Evolutionary conservation across 2,329 filamentous ascomycete species (phyloP), one percentile per base, ranked within the genome.

Genomic region (Acrodontium crateriforme): DNA sequence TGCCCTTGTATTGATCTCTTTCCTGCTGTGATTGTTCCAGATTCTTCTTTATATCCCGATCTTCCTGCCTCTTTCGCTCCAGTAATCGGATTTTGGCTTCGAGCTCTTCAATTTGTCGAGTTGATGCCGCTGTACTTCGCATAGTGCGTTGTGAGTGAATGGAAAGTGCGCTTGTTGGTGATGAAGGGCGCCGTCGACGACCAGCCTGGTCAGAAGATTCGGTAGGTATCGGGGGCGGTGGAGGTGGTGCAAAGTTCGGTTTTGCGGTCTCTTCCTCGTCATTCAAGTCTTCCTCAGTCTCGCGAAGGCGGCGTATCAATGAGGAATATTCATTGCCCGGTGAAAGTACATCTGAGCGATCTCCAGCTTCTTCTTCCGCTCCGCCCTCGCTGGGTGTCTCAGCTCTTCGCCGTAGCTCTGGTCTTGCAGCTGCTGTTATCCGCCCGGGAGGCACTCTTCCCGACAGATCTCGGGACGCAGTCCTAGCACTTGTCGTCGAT

Each of bases 11-110:
- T 39, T 77, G 78, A 46, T 87, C 79, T 16, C 74, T 67, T 44
- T 91, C 81, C 11, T 70, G 65, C 47, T 85, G 75, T 10, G 85
- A 57, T 39, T 77, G 74, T 31, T 92, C 80, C 25, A 93, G 54
- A 9, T 67, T 69, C 47, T 87, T 84, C 28, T 93, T 54, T 48
- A 82, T 81, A 42, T 94, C 85, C 12, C 83, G 71, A 46, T 93
- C 83, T 38, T 95, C 87, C 9, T 69, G 50, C 31, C 83, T 66
- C 53, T 93, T 92, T 43, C 87, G 81, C 52, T 98, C 85, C 44
- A 95, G 63, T 3, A 94, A 66, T 29, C 78, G 74, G 2, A 95
- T 60, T 50, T 93, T 94, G 0, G 82, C 76, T 50, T 93, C 84
- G 10, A 94, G 62, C 39, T 92, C 82, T 41, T 94, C 85, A 12